Evolutionary conservation across 768 basidiomycete species (phyloP).

Genomic region (Boletus rufocinnamomeus): DNA sequence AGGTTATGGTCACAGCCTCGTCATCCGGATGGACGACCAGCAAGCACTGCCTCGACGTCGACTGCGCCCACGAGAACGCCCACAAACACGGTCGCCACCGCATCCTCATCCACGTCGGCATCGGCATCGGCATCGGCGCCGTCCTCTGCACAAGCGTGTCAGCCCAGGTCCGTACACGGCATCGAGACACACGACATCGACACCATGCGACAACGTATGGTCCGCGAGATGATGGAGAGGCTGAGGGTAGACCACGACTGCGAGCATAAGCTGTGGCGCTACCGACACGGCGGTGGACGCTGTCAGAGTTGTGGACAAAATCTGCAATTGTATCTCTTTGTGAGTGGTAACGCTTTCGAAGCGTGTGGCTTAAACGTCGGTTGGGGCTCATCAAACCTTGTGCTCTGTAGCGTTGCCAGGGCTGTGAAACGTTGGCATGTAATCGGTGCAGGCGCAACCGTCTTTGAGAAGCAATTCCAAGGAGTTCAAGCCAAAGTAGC

Average conservation of each 20-base stretch:
- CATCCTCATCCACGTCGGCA: neutral
- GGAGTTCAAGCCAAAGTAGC: too few relatives aligned
- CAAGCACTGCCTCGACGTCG: neutral
- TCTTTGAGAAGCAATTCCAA: too few relatives aligned
- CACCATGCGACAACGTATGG: constrained; percentile 20
- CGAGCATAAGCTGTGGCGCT: constrained; percentile 43
- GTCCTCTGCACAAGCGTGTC: neutral
- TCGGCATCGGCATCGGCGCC: too few relatives aligned
- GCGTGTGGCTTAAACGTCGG: too few relatives aligned
- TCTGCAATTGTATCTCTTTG: constrained; percentile 50
- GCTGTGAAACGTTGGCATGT: too few relatives aligned
- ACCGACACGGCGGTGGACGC: constrained; percentile 41
- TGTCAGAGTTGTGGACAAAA: constrained; percentile 49
- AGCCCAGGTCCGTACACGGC: neutral
- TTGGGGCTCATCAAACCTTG: neutral
- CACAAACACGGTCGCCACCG: neutral
- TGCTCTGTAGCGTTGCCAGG: constrained; percentile 35
- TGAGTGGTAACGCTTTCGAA: constrained; percentile 33
- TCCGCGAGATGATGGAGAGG: constrained; percentile 37
- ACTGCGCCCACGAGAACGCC: neutral
- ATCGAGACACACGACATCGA: neutral
- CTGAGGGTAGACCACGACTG: constrained; percentile 61
- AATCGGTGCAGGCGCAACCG: too few relatives aligned
- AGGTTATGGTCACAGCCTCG: too few relatives aligned
- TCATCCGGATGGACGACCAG: neutral